These are phyloP conservation scores for Talaromyces sp. DNA, from an alignment of 2,329 filamentous ascomycete genomes.

Conservation along the genomic window DNA sequence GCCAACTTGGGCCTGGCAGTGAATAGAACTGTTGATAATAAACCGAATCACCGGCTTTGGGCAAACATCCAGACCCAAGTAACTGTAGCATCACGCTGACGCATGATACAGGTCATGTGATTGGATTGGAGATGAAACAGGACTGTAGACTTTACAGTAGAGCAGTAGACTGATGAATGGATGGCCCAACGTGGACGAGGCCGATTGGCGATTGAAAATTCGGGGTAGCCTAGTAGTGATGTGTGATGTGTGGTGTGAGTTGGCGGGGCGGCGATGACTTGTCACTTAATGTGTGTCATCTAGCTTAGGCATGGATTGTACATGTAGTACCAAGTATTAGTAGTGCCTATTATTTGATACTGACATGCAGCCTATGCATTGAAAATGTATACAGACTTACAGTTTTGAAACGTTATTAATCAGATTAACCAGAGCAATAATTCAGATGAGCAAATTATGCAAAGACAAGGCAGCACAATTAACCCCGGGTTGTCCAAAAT, in stretches of 20 bases:
- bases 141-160: background rate
- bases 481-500: background rate
- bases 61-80: background rate
- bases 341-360: background rate
- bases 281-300: background rate
- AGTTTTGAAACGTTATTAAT: background rate
- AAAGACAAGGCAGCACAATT: background rate
- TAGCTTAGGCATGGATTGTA: background rate
- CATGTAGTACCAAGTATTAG: background rate
- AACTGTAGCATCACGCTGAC: too few species aligned
- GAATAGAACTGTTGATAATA: background rate
- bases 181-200: slow-evolving; percentile 5
- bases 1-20: background rate
- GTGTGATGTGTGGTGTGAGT: background rate
- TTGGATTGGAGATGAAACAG: background rate
- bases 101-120: background rate
- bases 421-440: background rate
- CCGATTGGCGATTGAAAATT: slow-evolving; percentile 5
- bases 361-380: background rate
- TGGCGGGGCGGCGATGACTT: slow-evolving; percentile 1
- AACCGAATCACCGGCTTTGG: background rate
- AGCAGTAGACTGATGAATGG: background rate
- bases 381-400: background rate
- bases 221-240: background rate
- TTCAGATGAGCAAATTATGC: too few species aligned